Evolutionary conservation across 2,329 filamentous ascomycete genomes (phyloP).

Genomic region (Fusarium veterinarium): DNA sequence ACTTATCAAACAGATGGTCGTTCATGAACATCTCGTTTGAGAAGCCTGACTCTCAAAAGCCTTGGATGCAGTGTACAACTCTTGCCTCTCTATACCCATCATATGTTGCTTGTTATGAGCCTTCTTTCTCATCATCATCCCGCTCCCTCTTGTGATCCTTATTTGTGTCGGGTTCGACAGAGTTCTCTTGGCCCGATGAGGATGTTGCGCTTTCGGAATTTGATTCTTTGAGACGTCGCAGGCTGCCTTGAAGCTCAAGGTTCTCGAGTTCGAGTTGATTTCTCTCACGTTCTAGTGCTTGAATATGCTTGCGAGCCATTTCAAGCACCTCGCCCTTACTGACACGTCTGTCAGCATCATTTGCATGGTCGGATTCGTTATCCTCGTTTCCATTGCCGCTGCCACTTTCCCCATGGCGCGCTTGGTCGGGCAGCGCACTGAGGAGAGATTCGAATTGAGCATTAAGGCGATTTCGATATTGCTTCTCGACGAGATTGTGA

Average conservation of each 20-base stretch:
- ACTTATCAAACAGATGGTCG: not conserved
- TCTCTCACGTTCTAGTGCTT: conserved; percentile 41
- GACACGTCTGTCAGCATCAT: conserved; percentile 40
- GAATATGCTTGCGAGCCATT: conserved; percentile 45
- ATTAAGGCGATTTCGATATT: conserved; percentile 45
- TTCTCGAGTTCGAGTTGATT: conserved; percentile 41
- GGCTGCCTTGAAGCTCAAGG: conserved; percentile 40
- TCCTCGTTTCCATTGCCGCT: conserved; percentile 25
- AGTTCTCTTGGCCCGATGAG: conserved; percentile 23
- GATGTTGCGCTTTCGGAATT: conserved; percentile 15
- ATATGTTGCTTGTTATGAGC: not conserved
- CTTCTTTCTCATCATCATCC: conserved; percentile 4
- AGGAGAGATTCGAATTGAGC: conserved; percentile 45
- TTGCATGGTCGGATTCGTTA: conserved; percentile 39
- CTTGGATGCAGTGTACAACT: not conserved
- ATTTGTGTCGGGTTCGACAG: conserved; percentile 25
- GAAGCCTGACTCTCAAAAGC: not conserved
- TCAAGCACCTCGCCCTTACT: conserved; percentile 46
- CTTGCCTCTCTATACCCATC: not conserved
- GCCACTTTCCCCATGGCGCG: conserved; percentile 24
- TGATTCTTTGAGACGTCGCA: conserved; percentile 35
- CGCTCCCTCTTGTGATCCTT: conserved; percentile 23
- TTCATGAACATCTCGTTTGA: not conserved
- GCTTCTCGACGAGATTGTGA: conserved; percentile 45
- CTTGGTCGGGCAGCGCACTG: conserved; percentile 36